Conservation (phyloP, 192 early-diverging fungal species). For the Chytriomyces hyalinus region DNA sequence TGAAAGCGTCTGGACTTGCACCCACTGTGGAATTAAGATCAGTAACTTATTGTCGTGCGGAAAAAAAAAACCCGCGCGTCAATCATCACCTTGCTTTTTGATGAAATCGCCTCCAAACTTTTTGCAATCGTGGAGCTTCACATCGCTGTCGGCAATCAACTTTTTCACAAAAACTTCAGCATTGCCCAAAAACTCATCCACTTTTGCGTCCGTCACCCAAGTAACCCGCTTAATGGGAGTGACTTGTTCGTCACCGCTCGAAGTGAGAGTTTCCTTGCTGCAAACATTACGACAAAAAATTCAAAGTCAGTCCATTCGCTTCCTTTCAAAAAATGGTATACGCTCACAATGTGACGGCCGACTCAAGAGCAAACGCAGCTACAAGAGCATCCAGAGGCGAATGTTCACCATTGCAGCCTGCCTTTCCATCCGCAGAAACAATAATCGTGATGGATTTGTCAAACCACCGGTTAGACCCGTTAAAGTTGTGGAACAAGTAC, state of each 20-base stretch:
- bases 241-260: neutral
- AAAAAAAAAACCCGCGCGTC: neutral
- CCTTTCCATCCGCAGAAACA: slow-evolving; percentile 76
- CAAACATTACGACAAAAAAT: slow-evolving; percentile 11
- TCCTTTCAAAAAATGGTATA: too few species aligned
- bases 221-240: slow-evolving; percentile 29
- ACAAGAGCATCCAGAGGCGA: slow-evolving; percentile 86
- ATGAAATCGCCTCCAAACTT: slow-evolving; percentile 78
- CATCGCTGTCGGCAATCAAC: slow-evolving; percentile 65
- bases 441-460: slow-evolving; percentile 78
- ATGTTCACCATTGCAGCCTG: slow-evolving; percentile 67
- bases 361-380: slow-evolving; percentile 65
- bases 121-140: slow-evolving; percentile 65
- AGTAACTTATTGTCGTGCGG: slow-evolving; percentile 82
- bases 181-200: slow-evolving; percentile 44
- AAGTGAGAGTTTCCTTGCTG: slow-evolving; percentile 16
- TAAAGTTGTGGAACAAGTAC: slow-evolving; percentile 62
- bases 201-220: slow-evolving; percentile 47
- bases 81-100: slow-evolving; percentile 68
- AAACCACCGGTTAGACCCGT: slow-evolving; percentile 89
- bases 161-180: slow-evolving; percentile 61
- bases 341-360: slow-evolving; percentile 43
- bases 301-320: neutral
- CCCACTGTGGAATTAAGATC: slow-evolving; percentile 28
- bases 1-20: slow-evolving; percentile 80